Conservation (phyloP, 345 rosid genomes). For the Euphorbia tirucalli region DNA sequence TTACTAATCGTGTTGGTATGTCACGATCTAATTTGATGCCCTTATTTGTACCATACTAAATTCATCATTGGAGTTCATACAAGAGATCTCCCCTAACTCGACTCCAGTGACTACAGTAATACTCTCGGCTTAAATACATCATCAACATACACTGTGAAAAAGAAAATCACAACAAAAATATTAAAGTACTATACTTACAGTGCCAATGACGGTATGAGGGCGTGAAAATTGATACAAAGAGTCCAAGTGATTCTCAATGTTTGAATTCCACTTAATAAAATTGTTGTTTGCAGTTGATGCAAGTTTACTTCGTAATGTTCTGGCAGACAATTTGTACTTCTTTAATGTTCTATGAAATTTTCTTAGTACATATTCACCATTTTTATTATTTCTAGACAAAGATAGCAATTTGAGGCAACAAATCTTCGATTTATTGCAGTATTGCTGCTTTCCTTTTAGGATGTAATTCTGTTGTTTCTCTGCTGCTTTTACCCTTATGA, state of each 20-base stretch:
- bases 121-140: too few species aligned
- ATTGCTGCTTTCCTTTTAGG: not conserved
- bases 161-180: too few species aligned
- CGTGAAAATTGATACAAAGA: slow-evolving; percentile 31
- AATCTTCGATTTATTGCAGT: not conserved
- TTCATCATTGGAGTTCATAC: too few species aligned
- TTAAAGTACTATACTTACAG: slow-evolving; percentile 22
- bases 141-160: not conserved
- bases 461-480: not conserved
- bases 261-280: slow-evolving; percentile 2
- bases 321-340: too few species aligned
- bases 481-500: not conserved
- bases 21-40: too few species aligned
- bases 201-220: slow-evolving; percentile 41
- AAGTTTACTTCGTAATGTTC: too few species aligned
- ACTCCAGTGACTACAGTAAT: too few species aligned
- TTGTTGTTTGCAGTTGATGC: slow-evolving; percentile 6
- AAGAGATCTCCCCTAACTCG: too few species aligned
- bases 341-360: too few species aligned
- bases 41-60: too few species aligned
- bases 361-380: too few species aligned
- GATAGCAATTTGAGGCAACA: not conserved
- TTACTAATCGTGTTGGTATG: too few species aligned
- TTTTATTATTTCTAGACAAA: not conserved
- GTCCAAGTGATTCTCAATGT: not conserved